These are phyloP conservation scores for Syzygium grande DNA, from an alignment of 345 rosid genomes.

Conservation along the genomic window DNA sequence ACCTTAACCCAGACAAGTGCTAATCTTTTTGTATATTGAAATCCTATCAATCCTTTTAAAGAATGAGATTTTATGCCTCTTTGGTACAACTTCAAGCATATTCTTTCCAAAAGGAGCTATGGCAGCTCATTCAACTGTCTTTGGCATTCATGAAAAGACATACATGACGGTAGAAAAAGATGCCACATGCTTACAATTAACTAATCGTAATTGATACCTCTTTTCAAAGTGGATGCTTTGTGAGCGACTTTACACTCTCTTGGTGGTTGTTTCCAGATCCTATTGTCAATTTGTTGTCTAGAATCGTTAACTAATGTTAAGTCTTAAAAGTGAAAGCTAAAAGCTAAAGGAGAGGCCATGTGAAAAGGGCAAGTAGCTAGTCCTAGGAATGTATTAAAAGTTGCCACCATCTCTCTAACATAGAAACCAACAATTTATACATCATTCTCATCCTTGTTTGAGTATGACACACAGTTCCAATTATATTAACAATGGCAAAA, in stretches of 20 bases:
- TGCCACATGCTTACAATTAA: neutral
- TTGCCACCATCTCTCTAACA: neutral
- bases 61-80: neutral
- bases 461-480: neutral
- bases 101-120: neutral
- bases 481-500: neutral
- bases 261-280: neutral
- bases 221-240: neutral
- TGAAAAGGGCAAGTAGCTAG: neutral
- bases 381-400: neutral
- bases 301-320: neutral
- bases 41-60: neutral
- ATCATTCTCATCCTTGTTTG: neutral
- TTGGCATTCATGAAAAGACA: neutral
- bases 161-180: neutral
- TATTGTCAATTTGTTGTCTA: neutral
- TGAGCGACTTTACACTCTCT: neutral
- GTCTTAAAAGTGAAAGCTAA: neutral
- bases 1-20: neutral
- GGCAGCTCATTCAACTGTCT: neutral
- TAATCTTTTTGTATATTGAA: neutral
- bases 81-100: neutral
- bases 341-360: neutral
- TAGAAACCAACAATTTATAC: neutral
- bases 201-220: neutral